Evolutionary conservation across 116 monocot genomes (phyloP).

Genomic region (Cymodocea nodosa): DNA sequence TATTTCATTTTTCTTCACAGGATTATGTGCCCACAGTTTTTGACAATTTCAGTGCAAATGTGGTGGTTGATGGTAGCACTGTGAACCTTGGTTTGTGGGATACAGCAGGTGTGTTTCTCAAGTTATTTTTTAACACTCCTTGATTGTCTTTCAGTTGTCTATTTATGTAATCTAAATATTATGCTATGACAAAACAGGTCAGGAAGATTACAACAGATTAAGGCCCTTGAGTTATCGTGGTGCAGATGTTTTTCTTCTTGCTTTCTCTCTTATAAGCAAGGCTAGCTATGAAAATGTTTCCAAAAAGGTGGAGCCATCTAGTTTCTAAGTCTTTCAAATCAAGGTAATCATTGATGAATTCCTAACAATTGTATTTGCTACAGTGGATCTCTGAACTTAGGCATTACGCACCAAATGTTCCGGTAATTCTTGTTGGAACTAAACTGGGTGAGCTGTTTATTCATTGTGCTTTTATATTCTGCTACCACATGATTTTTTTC

Average conservation of each 20-base stretch:
- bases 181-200: slow-evolving; percentile 9
- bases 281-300: slow-evolving; percentile 83
- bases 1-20: slow-evolving; percentile 13
- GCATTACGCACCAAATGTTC: slow-evolving; percentile 60
- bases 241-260: slow-evolving; percentile 74
- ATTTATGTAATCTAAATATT: no score
- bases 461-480: no score
- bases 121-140: no score
- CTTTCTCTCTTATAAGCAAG: slow-evolving; percentile 77
- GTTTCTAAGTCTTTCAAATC: no score
- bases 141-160: no score
- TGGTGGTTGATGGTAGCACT: slow-evolving; percentile 62
- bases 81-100: slow-evolving; percentile 86
- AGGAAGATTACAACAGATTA: no score
- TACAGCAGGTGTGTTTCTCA: slow-evolving; percentile 43
- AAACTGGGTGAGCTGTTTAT: slow-evolving; percentile 39
- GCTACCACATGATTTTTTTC: no score
- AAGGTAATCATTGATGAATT: no score
- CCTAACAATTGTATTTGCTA: not conserved
- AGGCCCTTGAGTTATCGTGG: slow-evolving; percentile 69
- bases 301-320: slow-evolving; percentile 39
- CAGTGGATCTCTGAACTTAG: slow-evolving; percentile 78
- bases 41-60: slow-evolving; percentile 85
- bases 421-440: slow-evolving; percentile 73
- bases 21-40: slow-evolving; percentile 83